A percentile compares a stretch with the other conserved stretches of the same genome.
These are phyloP conservation scores for Termitomyces sp. DNA, from an alignment of 768 basidiomycete genomes.

Conservation along the genomic window DNA sequence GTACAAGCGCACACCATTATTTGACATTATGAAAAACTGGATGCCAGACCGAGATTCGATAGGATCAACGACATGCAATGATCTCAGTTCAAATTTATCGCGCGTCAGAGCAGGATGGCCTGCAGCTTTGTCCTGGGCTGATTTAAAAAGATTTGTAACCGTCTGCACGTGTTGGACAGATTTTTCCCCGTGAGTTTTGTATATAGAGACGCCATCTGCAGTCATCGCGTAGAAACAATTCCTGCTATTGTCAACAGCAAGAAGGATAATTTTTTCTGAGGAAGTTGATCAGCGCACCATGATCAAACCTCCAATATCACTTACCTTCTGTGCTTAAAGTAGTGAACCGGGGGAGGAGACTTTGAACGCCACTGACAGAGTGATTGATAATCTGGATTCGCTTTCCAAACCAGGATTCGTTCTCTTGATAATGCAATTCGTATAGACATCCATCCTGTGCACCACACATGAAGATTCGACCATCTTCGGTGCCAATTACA, in stretches of 20 bases:
- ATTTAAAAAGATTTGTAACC: constrained; percentile 70
- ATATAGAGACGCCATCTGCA: constrained; percentile 65
- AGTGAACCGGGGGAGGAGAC: constrained; percentile 75
- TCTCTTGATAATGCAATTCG: constrained; percentile 89
- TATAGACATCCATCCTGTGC: constrained; percentile 85
- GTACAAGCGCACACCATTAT: constrained; percentile 82
- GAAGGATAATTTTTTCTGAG: constrained; percentile 67
- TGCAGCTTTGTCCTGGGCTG: constrained; percentile 79
- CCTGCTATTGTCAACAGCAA: constrained; percentile 67
- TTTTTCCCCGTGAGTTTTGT: constrained; percentile 62
- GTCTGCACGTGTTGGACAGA: constrained; percentile 71
- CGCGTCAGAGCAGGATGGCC: constrained; percentile 71
- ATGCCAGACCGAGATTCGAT: constrained; percentile 67
- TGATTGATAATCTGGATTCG: constrained; percentile 84
- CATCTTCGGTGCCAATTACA: constrained; percentile 74
- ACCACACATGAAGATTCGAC: constrained; percentile 91
- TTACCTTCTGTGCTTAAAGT: constrained; percentile 64
- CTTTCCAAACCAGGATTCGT: constrained; percentile 91
- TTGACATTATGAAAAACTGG: constrained; percentile 79
- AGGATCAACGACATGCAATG: constrained; percentile 66
- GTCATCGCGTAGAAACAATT: constrained; percentile 80
- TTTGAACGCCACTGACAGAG: constrained; percentile 75
- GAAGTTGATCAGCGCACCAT: constrained; percentile 9
- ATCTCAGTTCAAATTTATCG: constrained; percentile 66
- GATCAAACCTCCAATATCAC: constrained; percentile 20